Evolutionary conservation across 106 monocot species (phyloP), one percentile per base, ranked within the genome.

Genomic region (Dendrobium chrysotoxum): DNA sequence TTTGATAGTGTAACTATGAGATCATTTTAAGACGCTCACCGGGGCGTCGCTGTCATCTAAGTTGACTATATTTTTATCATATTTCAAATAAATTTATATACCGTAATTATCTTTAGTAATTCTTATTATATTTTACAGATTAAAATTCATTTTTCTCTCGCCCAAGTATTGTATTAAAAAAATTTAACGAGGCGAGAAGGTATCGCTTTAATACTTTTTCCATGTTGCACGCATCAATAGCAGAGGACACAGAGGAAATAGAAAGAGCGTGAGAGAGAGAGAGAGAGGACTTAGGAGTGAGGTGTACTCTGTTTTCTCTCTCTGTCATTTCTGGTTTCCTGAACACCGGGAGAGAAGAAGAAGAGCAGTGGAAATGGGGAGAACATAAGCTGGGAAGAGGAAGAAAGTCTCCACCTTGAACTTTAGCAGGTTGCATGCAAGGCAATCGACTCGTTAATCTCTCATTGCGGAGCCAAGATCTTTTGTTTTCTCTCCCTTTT

Each of bases 141-240:
- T 50, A 12, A 50, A 61, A 61, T n/a, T 61, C 61, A 23, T 61
- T 4, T n/a, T 61, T 21, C 4, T n/a, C n/a, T 61, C 20, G 2
- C 61, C 10, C 61, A 61, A n/a, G 21, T n/a, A 5, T 61, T 61
- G 23, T 13, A 68, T 68, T 28, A 7, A 28, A 23, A 70, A 31
- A 31, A 30, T 70, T 28, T 15, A 70, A 30, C 26, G 3, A 11
- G 20, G 15, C 12, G 5, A 7, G 31, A 23, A 70, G 31, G 28
- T 5, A 5, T 70, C 0, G 70, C 70, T 70, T 70, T 30, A 70
- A 70, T 35, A 35, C 76, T 82, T 94, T 92, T 91, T 92, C 88
- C 82, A 94, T 88, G 88, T 84, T 86, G 88, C 88, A 94, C 93
- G 89, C 93, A 90, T 91, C 90, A 71, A 81, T 79, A 57, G 82